phyloP scores from a whole-genome alignment of 768 basidiomycete species.

The Hortiboletus flavorubellus region DNA sequence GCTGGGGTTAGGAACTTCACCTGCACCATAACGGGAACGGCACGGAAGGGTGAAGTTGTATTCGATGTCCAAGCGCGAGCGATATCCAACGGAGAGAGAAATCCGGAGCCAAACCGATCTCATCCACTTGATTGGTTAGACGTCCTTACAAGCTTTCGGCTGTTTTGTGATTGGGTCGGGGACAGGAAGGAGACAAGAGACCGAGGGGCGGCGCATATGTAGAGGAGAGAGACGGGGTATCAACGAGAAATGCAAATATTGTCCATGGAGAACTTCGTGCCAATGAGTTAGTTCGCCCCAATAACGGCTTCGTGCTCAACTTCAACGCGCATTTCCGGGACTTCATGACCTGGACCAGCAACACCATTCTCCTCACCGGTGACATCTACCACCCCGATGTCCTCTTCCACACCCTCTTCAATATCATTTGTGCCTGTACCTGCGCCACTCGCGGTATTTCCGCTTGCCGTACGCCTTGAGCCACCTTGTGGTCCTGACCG shows the following conservation, averaged over 20 bases:
- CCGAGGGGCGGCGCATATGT: conserved; percentile 26
- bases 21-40: conserved; percentile 10
- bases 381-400: conserved; percentile 19
- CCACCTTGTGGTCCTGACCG: conserved; percentile 78
- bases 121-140: conserved; percentile 38
- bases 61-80: conserved; percentile 5
- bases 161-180: conserved; percentile 30
- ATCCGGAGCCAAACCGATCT: conserved; percentile 45
- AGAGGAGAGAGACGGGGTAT: conserved; percentile 27
- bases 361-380: conserved; percentile 25
- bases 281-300: conserved; percentile 19
- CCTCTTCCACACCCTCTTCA: conserved; percentile 25
- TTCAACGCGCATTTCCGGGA: conserved; percentile 45
- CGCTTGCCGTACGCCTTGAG: conserved; percentile 45
- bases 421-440: conserved; percentile 13
- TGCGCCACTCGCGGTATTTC: conserved; percentile 30
- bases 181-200: conserved; percentile 19
- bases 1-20: background rate
- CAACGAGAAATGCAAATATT: conserved; percentile 29
- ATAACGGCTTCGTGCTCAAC: conserved; percentile 26
- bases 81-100: conserved; percentile 17
- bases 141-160: conserved; percentile 32
- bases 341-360: conserved; percentile 25
- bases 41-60: conserved; percentile 7
- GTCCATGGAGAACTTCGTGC: conserved; percentile 20